phyloP scores from a whole-genome alignment of 148 eudicot genomes.

The Silene latifolia region DNA sequence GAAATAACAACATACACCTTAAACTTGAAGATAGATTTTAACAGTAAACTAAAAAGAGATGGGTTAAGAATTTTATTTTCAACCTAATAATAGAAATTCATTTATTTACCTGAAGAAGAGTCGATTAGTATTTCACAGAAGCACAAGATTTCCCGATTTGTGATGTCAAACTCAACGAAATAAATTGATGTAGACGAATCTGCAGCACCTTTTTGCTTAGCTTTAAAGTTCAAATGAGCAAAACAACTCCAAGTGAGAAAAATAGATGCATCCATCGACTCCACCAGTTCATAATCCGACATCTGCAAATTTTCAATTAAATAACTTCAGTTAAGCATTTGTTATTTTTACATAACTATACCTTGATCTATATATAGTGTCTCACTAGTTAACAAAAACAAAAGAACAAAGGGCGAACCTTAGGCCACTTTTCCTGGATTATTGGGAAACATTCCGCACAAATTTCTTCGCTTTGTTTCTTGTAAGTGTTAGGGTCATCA shows the following conservation, averaged over 20 bases:
- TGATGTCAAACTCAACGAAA: background rate
- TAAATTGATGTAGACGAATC: background rate
- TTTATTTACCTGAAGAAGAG: background rate
- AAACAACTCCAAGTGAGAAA: background rate
- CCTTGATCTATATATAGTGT: background rate
- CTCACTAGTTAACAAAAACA: background rate
- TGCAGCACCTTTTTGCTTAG: background rate
- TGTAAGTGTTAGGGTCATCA: background rate
- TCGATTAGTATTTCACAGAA: background rate
- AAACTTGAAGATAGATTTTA: too few relatives aligned
- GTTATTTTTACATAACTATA: background rate
- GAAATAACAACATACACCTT: background rate
- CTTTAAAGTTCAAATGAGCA: slow-evolving; percentile 11
- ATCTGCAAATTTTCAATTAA: background rate
- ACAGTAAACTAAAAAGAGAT: background rate
- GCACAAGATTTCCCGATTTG: background rate
- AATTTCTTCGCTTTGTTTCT: background rate
- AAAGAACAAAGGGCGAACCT: background rate
- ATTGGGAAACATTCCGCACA: background rate
- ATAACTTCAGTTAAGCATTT: background rate
- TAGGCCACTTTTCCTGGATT: background rate
- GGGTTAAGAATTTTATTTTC: too few relatives aligned
- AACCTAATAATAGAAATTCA: too few relatives aligned
- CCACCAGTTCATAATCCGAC: slow-evolving; percentile 5
- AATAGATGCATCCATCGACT: background rate